These are phyloP conservation scores for Cryomyces minteri DNA, from an alignment of 495 filamentous ascomycete species.

Conservation along the genomic window DNA sequence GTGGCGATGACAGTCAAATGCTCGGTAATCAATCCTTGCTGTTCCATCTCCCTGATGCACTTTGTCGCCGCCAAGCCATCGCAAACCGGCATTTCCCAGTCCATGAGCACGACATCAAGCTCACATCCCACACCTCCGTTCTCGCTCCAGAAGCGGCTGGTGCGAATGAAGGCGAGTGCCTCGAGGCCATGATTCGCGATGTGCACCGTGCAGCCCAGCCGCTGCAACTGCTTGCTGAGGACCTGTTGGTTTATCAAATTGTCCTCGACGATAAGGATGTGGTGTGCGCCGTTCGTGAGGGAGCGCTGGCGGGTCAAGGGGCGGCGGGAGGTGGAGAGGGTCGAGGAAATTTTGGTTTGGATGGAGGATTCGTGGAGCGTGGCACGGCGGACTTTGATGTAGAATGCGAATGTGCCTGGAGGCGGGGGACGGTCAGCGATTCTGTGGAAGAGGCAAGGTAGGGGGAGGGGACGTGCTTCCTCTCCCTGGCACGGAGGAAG, in stretches of 20 bases:
- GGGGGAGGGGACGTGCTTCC: not conserved
- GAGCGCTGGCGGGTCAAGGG: not conserved
- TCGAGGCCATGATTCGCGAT: slow-evolving; percentile 10
- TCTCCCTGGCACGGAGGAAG: slow-evolving; percentile 1
- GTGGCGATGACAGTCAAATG: slow-evolving; percentile 9
- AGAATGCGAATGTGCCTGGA: slow-evolving; percentile 6
- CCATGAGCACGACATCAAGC: not conserved
- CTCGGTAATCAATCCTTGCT: not conserved
- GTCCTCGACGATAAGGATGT: slow-evolving; percentile 8
- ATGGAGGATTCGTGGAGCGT: not conserved
- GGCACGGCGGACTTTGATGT: slow-evolving; percentile 1
- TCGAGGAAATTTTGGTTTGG: not conserved
- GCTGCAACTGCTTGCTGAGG: slow-evolving; percentile 3
- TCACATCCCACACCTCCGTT: not conserved
- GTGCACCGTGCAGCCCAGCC: slow-evolving; percentile 1
- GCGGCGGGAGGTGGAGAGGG: not conserved
- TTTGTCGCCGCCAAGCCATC: slow-evolving; percentile 5
- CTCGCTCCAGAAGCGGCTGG: not conserved
- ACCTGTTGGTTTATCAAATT: slow-evolving; percentile 10
- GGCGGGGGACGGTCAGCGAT: too few relatives aligned
- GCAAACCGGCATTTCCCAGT: slow-evolving; percentile 11
- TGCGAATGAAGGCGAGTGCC: slow-evolving; percentile 1
- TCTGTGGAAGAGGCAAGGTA: too few relatives aligned
- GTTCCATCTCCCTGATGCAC: slow-evolving; percentile 3
- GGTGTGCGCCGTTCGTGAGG: not conserved